Base-by-base conservation (phyloP, 306 rosid species). In the Ormosia semicastrata region DNA sequence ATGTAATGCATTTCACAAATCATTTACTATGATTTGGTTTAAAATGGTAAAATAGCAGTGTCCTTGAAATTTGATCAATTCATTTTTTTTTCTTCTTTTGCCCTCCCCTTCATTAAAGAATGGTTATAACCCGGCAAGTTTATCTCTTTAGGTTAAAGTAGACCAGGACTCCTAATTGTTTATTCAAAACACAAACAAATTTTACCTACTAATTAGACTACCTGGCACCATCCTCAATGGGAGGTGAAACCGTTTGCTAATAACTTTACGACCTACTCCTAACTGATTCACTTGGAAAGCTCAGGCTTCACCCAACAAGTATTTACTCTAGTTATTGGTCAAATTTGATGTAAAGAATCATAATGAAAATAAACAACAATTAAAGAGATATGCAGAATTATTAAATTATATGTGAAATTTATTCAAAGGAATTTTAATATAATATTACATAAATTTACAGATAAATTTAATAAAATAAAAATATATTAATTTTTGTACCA, bases 181-280 rank as follows among this genome's bases (percentile, higher is more conserved):
- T 67, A 50, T 30, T 18, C 76, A 37, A 39, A 58, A 62, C 13
- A 18, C 72, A 85, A 64, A 73, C 75, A 62, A 85, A 65, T 15
- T 44, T 73, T 24, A 79, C 81, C 85, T 15, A 74, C 79, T 40
- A 58, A 29, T 65, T 65, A 13, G 75, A 77, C 80, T 65, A 40
- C 47, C 6, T 63, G 33, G 33, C 75, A 83, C 30, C 6, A 65
- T 53, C 76, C 34, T 66, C 15, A 74, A 33, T 58, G 76, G n/a
- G 57, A 80, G 75, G 58, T 65, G 81, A 63, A 75, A 56, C 63
- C 41, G 3, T 46, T 69, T 8, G 78, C 40, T 43, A 56, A 59
- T 84, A 66, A 50, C 66, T 80, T 69, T 43, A 53, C 62, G 72
- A 86, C 82, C 87, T 71, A 79, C 78, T 86, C 79, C 69, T 56